Evolutionary conservation across 345 rosid species (phyloP).

Genomic region (Citrus cavaleriei): DNA sequence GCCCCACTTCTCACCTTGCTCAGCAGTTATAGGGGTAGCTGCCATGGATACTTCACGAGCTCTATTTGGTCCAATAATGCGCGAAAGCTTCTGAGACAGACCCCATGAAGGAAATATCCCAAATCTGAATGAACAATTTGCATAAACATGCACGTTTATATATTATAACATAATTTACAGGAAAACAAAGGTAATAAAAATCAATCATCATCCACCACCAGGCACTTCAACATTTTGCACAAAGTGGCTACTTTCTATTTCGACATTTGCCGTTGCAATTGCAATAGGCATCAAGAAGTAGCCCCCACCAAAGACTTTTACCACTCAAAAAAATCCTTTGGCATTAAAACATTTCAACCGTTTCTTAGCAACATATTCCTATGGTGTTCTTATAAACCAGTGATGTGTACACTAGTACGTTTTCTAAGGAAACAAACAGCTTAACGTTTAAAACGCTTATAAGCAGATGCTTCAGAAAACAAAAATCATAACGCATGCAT

Average conservation of each 20-base stretch:
- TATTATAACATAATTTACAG: background rate
- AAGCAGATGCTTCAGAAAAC: no score
- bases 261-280: no score
- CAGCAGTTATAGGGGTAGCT: slow-evolving; percentile 63
- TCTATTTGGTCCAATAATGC: slow-evolving; percentile 71
- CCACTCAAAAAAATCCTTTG: background rate
- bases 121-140: slow-evolving; percentile 41
- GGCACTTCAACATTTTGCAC: background rate
- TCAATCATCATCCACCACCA: no score
- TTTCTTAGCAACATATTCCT: background rate
- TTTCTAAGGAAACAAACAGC: background rate
- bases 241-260: no score
- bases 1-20: slow-evolving; percentile 83
- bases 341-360: background rate
- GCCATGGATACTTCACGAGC: slow-evolving; percentile 81
- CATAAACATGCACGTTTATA: background rate
- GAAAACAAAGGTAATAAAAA: no score
- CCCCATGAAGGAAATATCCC: slow-evolving; percentile 98
- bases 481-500: no score
- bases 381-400: background rate
- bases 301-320: no score
- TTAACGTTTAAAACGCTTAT: no score
- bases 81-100: slow-evolving; percentile 84
- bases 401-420: no score
- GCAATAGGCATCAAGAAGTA: background rate